These are phyloP conservation scores for Chlamydomonas sp. DNA, from an alignment of 139 green algal species.

Conservation along the genomic window DNA sequence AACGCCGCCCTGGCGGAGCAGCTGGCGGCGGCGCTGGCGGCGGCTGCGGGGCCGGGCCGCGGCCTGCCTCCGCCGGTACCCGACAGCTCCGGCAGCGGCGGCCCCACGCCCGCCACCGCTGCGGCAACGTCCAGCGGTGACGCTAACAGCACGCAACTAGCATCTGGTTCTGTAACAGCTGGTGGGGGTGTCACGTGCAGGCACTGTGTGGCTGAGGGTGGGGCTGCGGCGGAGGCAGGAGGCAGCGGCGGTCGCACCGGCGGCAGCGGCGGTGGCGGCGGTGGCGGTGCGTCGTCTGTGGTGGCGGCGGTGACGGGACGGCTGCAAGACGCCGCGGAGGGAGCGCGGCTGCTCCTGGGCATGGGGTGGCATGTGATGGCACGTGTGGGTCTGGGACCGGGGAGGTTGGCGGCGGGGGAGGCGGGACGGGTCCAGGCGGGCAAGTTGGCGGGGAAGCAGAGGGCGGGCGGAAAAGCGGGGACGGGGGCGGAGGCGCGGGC, in stretches of 20 bases:
- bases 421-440: neutral
- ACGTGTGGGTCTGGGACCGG: neutral
- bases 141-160: too few relatives aligned
- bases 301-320: neutral
- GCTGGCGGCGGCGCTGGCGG: conserved; percentile 10
- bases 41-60: conserved; percentile 1
- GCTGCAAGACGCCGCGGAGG: neutral
- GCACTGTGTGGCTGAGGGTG: too few relatives aligned
- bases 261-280: neutral
- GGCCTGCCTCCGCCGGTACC: neutral
- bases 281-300: neutral
- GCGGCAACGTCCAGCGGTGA: neutral
- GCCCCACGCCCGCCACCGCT: neutral
- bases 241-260: neutral
- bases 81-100: neutral
- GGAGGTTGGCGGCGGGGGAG: neutral
- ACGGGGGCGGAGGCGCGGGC: neutral
- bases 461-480: too few relatives aligned
- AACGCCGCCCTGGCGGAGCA: neutral
- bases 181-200: neutral
- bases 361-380: too few relatives aligned
- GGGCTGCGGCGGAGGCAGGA: neutral
- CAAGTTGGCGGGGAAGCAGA: too few relatives aligned
- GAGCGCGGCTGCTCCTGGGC: neutral
- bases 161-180: neutral